These are phyloP conservation scores for Suillus fuscotomentosus DNA, from an alignment of 768 basidiomycete genomes.

Conservation along the genomic window DNA sequence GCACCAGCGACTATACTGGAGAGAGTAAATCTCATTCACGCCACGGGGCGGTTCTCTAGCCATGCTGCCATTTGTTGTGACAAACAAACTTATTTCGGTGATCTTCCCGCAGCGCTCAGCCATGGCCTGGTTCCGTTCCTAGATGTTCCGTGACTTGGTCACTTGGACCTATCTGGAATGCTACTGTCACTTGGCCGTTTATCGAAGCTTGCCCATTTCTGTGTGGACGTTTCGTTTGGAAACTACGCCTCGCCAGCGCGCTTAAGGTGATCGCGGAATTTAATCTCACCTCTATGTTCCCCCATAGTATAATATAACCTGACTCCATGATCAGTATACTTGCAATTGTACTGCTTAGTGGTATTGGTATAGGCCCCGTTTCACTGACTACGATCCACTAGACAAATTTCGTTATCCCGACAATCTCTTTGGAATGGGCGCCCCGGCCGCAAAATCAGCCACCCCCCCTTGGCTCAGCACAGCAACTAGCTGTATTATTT, in stretches of 20 bases:
- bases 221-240: background rate
- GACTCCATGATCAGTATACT: background rate
- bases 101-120: background rate
- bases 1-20: background rate
- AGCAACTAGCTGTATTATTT: constrained; percentile 1
- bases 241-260: background rate
- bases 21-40: background rate
- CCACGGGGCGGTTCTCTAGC: background rate
- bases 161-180: background rate
- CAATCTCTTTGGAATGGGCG: background rate
- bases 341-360: background rate
- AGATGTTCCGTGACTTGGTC: background rate
- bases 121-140: constrained; percentile 1
- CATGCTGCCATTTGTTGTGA: background rate
- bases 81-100: background rate
- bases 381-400: background rate
- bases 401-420: background rate
- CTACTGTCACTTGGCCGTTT: constrained; percentile 2
- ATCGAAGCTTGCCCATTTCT: background rate
- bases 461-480: constrained; percentile 4
- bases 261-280: background rate
- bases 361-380: background rate
- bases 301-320: background rate
- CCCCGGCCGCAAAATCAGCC: background rate
- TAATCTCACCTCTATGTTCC: background rate